Evolutionary conservation across 2,329 filamentous ascomycete genomes (phyloP).

Genomic region (Sclerotiophoma versabilis): DNA sequence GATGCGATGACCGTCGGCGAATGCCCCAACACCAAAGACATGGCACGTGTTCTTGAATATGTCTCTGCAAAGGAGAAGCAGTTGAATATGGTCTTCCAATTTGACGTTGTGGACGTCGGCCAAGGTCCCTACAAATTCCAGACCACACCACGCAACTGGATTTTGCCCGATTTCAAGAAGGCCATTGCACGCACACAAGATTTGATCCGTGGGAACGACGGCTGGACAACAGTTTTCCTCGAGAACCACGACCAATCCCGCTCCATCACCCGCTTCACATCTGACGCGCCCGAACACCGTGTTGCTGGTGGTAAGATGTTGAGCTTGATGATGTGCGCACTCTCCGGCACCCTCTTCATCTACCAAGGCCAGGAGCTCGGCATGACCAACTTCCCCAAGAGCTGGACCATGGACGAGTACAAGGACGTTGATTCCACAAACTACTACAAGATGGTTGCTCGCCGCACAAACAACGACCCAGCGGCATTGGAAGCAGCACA

Average conservation of each 20-base stretch:
- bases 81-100: constrained; percentile 71
- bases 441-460: constrained; percentile 53
- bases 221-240: constrained; percentile 60
- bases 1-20: constrained; percentile 76
- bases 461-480: constrained; percentile 36
- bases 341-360: constrained; percentile 59
- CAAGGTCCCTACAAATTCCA: constrained; percentile 49
- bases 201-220: constrained; percentile 41
- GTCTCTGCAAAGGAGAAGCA: constrained; percentile 66
- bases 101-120: constrained; percentile 51
- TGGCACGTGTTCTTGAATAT: constrained; percentile 64
- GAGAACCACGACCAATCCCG: constrained; percentile 64
- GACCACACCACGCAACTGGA: constrained; percentile 43
- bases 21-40: constrained; percentile 68
- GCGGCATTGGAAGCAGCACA: constrained; percentile 56
- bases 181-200: constrained; percentile 43
- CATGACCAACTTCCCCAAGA: constrained; percentile 57
- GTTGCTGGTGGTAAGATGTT: constrained; percentile 57
- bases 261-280: constrained; percentile 57
- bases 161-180: constrained; percentile 40
- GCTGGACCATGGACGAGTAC: constrained; percentile 56
- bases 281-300: constrained; percentile 56
- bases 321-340: constrained; percentile 56
- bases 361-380: constrained; percentile 61
- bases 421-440: constrained; percentile 64